A percentile compares a stretch with the other conserved stretches of the same genome.
Evolutionary conservation across 140 eudicot species (phyloP).

Genomic region (Ambrosia hybrid): DNA sequence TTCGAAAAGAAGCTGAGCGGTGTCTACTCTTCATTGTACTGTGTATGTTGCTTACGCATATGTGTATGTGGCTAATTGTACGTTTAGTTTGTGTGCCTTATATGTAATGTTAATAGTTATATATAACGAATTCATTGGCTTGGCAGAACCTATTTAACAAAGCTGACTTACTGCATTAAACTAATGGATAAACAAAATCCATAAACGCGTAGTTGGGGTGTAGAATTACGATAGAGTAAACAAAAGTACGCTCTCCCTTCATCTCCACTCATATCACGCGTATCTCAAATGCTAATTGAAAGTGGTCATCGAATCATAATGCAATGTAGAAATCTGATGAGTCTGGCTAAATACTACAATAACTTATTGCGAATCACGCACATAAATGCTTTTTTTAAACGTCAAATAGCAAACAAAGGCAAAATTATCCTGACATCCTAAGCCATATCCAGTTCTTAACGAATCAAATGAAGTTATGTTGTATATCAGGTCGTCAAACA

Average conservation of each 20-base stretch:
- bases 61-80: conserved; percentile 3
- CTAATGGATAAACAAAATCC: conserved; percentile 8
- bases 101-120: neutral
- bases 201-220: neutral
- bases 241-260: conserved; percentile 15
- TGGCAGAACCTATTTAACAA: conserved; percentile 4
- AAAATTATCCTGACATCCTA: neutral
- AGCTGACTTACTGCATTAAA: neutral
- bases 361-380: conserved; percentile 6
- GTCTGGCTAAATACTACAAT: neutral
- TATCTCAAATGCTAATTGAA: neutral
- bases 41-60: neutral
- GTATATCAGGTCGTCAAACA: too few relatives aligned
- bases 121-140: conserved; percentile 1
- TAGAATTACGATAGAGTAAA: neutral
- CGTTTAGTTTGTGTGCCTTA: conserved; percentile 9
- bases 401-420: conserved; percentile 13
- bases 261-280: neutral
- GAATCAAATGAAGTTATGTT: neutral
- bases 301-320: neutral
- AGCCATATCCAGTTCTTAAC: conserved; percentile 6
- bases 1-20: neutral
- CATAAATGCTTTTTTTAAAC: conserved; percentile 2
- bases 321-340: conserved; percentile 11
- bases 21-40: neutral